A percentile compares a stretch with the other conserved stretches of the same genome.
phyloP scores from a whole-genome alignment of 208 protist species.

The Sergeia podlipaevii region DNA sequence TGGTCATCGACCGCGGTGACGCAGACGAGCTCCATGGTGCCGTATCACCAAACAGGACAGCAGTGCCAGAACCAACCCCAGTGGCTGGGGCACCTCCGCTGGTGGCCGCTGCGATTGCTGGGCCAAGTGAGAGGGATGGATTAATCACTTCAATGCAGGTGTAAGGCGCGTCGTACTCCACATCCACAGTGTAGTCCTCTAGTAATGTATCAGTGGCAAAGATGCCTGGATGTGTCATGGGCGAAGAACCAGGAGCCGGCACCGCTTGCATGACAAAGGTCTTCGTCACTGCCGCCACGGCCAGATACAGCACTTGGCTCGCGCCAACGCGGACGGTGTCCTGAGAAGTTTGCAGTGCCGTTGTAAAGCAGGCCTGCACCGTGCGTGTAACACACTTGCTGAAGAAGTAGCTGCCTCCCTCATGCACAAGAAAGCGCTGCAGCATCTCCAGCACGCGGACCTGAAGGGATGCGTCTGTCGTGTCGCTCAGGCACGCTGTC shows the following conservation, averaged over 20 bases:
- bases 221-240: constrained; percentile 8
- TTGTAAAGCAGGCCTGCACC: constrained; percentile 39
- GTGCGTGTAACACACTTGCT: constrained; percentile 34
- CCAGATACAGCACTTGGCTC: constrained; percentile 24
- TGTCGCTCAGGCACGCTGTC: constrained; percentile 26
- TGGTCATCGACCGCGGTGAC: background rate
- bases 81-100: no score
- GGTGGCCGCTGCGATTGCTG: background rate
- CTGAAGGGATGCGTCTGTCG: constrained; percentile 31
- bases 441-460: constrained; percentile 38
- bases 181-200: constrained; percentile 56
- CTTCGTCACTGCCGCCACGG: constrained; percentile 22
- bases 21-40: background rate
- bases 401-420: constrained; percentile 22
- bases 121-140: background rate
- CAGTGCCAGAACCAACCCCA: no score
- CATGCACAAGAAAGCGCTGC: constrained; percentile 23
- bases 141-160: constrained; percentile 33
- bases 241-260: background rate
- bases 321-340: constrained; percentile 23
- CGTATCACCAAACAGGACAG: background rate
- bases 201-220: constrained; percentile 59
- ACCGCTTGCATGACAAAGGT: constrained; percentile 30
- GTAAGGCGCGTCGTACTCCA: constrained; percentile 52
- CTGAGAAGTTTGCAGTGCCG: constrained; percentile 26